Evolutionary conservation across 352 stramenopile genomes (phyloP), one percentile per base, ranked within the genome.

Genomic region (Lagenidium giganteum): DNA sequence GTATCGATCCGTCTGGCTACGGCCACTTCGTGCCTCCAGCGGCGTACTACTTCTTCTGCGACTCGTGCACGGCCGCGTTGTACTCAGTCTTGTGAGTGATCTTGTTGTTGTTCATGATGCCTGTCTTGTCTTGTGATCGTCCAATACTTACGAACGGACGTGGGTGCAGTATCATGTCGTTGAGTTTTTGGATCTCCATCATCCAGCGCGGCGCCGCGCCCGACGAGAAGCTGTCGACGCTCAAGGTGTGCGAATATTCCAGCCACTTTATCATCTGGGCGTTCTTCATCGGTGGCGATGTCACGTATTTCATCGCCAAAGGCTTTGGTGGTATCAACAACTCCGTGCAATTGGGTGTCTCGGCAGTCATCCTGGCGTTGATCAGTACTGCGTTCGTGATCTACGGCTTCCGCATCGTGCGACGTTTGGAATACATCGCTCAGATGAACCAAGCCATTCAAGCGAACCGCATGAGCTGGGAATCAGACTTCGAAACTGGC

Each of bases 11-110:
- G 3, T 45, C 36, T 2, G 66, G 64, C 43, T 87, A 84, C 44
- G 67, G 58, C 8, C 58, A 79, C 40, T 66, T 69, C 26, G 41
- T 74, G 2, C 70, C 74, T 3, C 55, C 61, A 0, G 54, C 67
- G 1, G 24, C 84, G 20, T 38, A 42, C 8, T 58, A 63, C 3
- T 81, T 83, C 31, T 50, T 84, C 38, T 53, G 64, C 5, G 60
- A 87, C 48, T 68, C 71, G 28, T 87, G 74, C 31, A 87, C 74
- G 4, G 70, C 70, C 3, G 57, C 70, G 35, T 47, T 84, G 17
- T 80, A 69, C 57, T 72, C 70, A 1, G 64, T 84, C 40, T 81
- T 72, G 65, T 77, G 57, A 36, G 65, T 68, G 31, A 11, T 16
- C 23, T 47, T 24, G n/a, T 44, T 21, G 6, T 11, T 22, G 17